Evolutionary conservation across 2,329 filamentous ascomycete species (phyloP).

Genomic region (Pseudopyrenochaeta lycopersici): DNA sequence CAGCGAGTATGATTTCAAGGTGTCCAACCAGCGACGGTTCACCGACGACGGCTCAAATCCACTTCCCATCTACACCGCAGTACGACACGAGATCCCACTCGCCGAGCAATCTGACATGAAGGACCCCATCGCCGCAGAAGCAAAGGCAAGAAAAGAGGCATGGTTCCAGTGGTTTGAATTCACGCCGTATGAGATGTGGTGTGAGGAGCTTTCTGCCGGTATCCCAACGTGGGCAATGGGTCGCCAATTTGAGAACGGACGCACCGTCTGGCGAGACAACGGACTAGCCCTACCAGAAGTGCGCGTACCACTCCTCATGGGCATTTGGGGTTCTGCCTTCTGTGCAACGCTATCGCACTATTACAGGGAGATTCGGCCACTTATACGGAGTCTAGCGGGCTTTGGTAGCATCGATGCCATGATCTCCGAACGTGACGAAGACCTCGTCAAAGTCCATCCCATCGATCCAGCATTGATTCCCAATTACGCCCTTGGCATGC

Average conservation of each 20-base stretch:
- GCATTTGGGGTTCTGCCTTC: conserved; percentile 96
- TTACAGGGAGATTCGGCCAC: conserved; percentile 89
- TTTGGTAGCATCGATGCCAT: conserved; percentile 81
- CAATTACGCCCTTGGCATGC: conserved; percentile 87
- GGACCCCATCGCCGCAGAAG: conserved; percentile 50
- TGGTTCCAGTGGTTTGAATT: conserved; percentile 98
- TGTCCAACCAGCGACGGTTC: conserved; percentile 84
- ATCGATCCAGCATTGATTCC: conserved; percentile 91
- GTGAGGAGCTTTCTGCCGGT: conserved; percentile 88
- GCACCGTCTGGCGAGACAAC: conserved; percentile 69
- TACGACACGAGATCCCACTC: conserved; percentile 91
- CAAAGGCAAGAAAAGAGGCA: conserved; percentile 67
- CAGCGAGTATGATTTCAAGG: conserved; percentile 81
- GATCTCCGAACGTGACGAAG: conserved; percentile 82
- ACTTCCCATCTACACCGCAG: conserved; percentile 93
- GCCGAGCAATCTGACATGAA: conserved; percentile 56
- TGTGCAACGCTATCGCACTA: conserved; percentile 96
- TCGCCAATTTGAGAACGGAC: conserved; percentile 78
- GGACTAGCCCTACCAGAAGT: conserved; percentile 82
- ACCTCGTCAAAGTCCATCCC: conserved; percentile 90
- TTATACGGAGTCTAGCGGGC: conserved; percentile 77
- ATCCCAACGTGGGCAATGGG: conserved; percentile 96
- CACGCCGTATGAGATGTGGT: conserved; percentile 94
- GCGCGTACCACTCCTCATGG: conserved; percentile 83
- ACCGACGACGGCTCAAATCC: conserved; percentile 82